phyloP scores from a whole-genome alignment of 1,139 yeast genomes.

The Torulaspora pretoriensis region DNA sequence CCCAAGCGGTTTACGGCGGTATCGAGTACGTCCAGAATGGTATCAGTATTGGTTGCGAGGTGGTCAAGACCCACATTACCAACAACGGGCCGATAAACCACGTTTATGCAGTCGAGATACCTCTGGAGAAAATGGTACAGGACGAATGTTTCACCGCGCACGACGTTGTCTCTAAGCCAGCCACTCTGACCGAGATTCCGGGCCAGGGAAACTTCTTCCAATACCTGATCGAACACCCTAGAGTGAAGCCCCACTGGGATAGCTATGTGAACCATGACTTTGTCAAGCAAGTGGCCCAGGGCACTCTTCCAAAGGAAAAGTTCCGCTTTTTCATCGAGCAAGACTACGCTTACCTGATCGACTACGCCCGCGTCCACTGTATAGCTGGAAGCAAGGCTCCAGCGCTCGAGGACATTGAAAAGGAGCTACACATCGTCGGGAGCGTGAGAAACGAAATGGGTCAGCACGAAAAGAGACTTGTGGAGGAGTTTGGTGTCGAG shows the following conservation, averaged over 20 bases:
- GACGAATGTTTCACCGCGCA: constrained; percentile 33
- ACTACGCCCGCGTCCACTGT: constrained; percentile 66
- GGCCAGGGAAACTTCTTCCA: constrained; percentile 43
- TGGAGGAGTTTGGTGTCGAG: constrained; percentile 42
- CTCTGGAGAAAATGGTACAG: constrained; percentile 35
- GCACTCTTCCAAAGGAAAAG: constrained; percentile 46
- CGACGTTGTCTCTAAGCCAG: constrained; percentile 26
- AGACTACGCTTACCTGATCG: constrained; percentile 65
- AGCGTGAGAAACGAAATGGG: constrained; percentile 54
- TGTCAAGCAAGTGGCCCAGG: constrained; percentile 50
- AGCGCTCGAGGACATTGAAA: constrained; percentile 47
- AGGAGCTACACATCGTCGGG: constrained; percentile 50
- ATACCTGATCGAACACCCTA: constrained; percentile 55
- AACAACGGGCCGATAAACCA: constrained; percentile 73
- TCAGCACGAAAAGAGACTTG: constrained; percentile 52
- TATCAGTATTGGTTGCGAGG: constrained; percentile 49
- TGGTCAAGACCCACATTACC: constrained; percentile 39
- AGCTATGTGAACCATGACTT: constrained; percentile 60
- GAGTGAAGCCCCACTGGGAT: constrained; percentile 53
- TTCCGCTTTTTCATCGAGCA: constrained; percentile 63
- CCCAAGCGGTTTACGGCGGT: constrained; percentile 50
- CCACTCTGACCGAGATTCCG: constrained; percentile 19
- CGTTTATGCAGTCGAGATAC: constrained; percentile 37
- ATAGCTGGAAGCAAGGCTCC: constrained; percentile 64
- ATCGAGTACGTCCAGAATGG: constrained; percentile 67